Base-by-base conservation (phyloP, 2,329 filamentous ascomycete genomes). In the Xylariaceae sp. region DNA sequence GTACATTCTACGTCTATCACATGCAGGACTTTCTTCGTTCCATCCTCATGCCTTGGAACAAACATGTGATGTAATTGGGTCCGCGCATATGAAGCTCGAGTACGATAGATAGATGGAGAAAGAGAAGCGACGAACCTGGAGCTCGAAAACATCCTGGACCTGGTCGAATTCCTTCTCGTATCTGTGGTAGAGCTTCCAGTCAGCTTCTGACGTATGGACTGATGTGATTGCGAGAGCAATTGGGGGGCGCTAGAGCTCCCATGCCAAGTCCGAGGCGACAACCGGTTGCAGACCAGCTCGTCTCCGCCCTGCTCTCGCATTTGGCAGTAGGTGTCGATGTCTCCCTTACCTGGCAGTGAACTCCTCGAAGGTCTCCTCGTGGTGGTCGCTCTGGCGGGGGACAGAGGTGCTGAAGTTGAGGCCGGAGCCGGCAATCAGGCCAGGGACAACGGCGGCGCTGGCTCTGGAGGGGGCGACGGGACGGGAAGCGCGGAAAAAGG, bases 91-190 rank as follows among this genome's bases (percentile, higher is more conserved):
- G 58, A 58, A 58, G 53, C 53, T 53, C 34, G 13, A 39, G 17
- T 18, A 18, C 2, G 56, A 4, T 41, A 39, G 50, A 34, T 34
- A 50, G 17, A 15, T 18, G 51, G 50, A 52, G 48, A 61, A 57
- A 55, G 47, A 53, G 51, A 51, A 59, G 23, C 55, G 51, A 64
- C 56, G 62, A 87, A 96, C 92, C 91, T 97, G 92, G 74, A 99
- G 91, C 87, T 99, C 94, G 78, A 99, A 99, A 74, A 97, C 93
- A 81, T 99, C 94, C 80, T 97, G 91, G 68, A 99, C 94, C 73
- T 80, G 79, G 65, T 99, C 93, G 75, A 99, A 99, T 81, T 99
- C 94, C 86, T 97, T 97, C 86, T 99, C 94, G 75, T 96, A 99
- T 82, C 94, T 99, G 75, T 71, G 60, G 59, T 60, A 55, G 63